These are phyloP conservation scores for Leptographium procerum DNA, from an alignment of 2,329 filamentous ascomycete species.

Conservation along the genomic window DNA sequence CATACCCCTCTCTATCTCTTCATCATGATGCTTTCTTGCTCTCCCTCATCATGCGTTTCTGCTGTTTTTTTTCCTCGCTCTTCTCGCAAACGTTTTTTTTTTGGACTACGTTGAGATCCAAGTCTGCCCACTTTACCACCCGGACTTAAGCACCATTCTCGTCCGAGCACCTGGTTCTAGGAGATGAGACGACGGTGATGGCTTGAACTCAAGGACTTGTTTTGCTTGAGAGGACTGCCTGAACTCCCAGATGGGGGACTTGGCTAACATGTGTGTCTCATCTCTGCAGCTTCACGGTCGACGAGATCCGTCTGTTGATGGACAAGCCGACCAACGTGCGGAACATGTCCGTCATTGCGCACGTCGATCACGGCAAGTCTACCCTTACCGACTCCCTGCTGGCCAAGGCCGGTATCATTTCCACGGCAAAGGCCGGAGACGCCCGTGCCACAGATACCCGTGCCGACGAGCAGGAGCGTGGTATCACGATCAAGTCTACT, in stretches of 20 bases:
- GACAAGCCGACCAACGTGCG: conserved; percentile 58
- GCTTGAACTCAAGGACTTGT: too few species aligned
- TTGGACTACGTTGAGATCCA: background rate
- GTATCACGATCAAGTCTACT: conserved; percentile 99
- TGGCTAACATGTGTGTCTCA: conserved; percentile 34
- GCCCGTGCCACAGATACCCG: conserved; percentile 94
- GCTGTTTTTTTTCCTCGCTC: background rate
- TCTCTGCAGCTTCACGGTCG: conserved; percentile 78
- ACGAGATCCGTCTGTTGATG: conserved; percentile 73
- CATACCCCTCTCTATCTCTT: background rate
- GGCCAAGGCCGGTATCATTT: conserved; percentile 99
- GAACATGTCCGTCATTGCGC: conserved; percentile 81
- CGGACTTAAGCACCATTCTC: background rate
- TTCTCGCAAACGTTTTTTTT: background rate
- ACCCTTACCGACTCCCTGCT: conserved; percentile 98
- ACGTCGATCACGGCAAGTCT: conserved; percentile 99
- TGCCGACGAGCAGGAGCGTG: conserved; percentile 96
- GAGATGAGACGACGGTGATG: background rate
- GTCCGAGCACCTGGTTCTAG: background rate
- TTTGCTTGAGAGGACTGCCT: background rate
- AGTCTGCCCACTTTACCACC: background rate
- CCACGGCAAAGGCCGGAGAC: conserved; percentile 92
- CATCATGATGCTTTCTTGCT: background rate
- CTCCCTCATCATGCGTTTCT: background rate
- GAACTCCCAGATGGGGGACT: background rate